Percentiles rank a stretch among this genome's conserved stretches.
These are phyloP conservation scores for Discostella stelligera DNA, from an alignment of 352 stramenopile genomes.

Conservation along the genomic window DNA sequence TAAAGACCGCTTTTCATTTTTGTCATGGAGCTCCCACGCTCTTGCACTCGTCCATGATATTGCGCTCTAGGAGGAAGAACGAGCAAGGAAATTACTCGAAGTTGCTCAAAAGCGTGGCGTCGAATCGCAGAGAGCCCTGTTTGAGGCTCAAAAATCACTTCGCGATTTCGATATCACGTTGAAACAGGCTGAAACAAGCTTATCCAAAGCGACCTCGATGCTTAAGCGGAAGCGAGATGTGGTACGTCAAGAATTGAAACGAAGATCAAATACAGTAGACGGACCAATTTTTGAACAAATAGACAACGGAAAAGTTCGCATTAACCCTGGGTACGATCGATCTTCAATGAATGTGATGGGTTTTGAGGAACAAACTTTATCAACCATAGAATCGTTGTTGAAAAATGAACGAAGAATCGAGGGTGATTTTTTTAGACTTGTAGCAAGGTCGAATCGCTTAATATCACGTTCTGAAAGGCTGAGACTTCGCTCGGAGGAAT, in stretches of 20 bases:
- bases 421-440: constrained; percentile 32
- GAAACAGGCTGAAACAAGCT: constrained; percentile 33
- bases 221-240: constrained; percentile 41
- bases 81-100: constrained; percentile 35
- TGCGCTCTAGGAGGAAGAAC: constrained; percentile 13
- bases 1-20: neutral
- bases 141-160: constrained; percentile 26
- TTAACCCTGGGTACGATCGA: constrained; percentile 30
- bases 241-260: constrained; percentile 37
- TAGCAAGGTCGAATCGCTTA: constrained; percentile 44
- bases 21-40: neutral
- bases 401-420: constrained; percentile 33
- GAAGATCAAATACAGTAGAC: constrained; percentile 35
- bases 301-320: constrained; percentile 23
- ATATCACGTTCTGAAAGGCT: constrained; percentile 42
- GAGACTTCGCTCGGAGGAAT: constrained; percentile 32
- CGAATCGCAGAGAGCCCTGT: constrained; percentile 24
- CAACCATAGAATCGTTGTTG: constrained; percentile 24
- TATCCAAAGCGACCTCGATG: constrained; percentile 24
- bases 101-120: constrained; percentile 25
- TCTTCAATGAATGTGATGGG: constrained; percentile 31
- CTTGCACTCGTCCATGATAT: neutral
- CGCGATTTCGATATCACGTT: constrained; percentile 22
- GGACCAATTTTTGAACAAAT: constrained; percentile 12
- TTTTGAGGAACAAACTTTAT: constrained; percentile 32